phyloP scores from a whole-genome alignment of 176 grass and related monocot genomes.

The Oryza coarctata region DNA sequence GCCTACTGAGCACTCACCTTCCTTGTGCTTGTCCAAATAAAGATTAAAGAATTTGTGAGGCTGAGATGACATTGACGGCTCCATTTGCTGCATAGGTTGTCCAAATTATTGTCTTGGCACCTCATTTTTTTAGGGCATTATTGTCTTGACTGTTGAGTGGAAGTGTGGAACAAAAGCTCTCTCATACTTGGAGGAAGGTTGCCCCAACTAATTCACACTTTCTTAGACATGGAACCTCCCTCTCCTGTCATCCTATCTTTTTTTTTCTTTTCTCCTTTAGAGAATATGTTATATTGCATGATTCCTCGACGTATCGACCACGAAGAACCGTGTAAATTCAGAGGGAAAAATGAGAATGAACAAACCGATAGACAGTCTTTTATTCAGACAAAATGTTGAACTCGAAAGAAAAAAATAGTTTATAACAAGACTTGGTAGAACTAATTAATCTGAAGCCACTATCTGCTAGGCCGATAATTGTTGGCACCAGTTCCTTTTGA shows the following conservation, averaged over 20 bases:
- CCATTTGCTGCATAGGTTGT: slow-evolving; percentile 35
- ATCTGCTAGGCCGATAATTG: slow-evolving; percentile 6
- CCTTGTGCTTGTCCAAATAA: slow-evolving; percentile 26
- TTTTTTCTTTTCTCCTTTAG: background rate
- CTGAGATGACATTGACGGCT: slow-evolving; percentile 33
- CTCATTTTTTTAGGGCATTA: background rate
- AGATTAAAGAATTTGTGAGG: slow-evolving; percentile 43
- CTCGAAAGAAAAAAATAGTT: background rate
- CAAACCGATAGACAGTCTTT: background rate
- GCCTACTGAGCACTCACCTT: background rate
- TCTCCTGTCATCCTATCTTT: background rate
- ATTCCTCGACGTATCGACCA: slow-evolving; percentile 9
- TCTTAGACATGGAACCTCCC: slow-evolving; percentile 13
- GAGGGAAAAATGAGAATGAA: background rate
- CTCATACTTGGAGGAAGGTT: background rate
- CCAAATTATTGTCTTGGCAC: slow-evolving; percentile 39
- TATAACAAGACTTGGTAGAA: background rate
- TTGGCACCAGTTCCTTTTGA: background rate
- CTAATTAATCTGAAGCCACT: background rate
- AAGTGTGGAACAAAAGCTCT: slow-evolving; percentile 37
- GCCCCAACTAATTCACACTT: slow-evolving; percentile 29
- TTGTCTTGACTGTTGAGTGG: slow-evolving; percentile 9
- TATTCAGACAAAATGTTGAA: background rate
- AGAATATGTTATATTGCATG: background rate
- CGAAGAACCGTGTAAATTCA: background rate